These are phyloP conservation scores for Penicillium cataractarum DNA, from an alignment of 495 filamentous ascomycete genomes.

Conservation along the genomic window DNA sequence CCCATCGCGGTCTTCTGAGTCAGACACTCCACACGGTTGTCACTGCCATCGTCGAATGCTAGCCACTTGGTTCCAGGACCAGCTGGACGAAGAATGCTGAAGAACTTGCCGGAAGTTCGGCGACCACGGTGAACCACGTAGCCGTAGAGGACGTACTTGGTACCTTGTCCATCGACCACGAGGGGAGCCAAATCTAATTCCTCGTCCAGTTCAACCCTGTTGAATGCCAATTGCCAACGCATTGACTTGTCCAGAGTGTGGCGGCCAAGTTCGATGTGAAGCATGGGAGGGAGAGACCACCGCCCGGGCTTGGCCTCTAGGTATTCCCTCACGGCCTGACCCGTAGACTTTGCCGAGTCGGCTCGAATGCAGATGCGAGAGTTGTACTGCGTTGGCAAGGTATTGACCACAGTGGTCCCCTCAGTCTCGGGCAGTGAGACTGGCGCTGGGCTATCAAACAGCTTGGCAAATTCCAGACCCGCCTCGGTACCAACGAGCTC, in stretches of 20 bases:
- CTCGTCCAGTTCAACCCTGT: conserved; percentile 60
- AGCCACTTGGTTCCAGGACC: conserved; percentile 62
- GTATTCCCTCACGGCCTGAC: conserved; percentile 37
- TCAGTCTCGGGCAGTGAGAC: conserved; percentile 5
- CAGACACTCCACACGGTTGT: conserved; percentile 58
- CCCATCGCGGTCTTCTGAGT: conserved; percentile 61
- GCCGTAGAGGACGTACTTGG: conserved; percentile 62
- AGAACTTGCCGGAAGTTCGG: conserved; percentile 63
- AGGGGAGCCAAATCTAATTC: conserved; percentile 48
- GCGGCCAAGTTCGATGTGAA: conserved; percentile 63
- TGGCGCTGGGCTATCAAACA: conserved; percentile 49
- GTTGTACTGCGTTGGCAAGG: conserved; percentile 44
- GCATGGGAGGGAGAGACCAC: conserved; percentile 51
- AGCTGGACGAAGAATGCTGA: conserved; percentile 61
- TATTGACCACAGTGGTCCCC: conserved; percentile 26
- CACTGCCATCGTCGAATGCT: conserved; percentile 58
- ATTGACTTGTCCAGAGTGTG: conserved; percentile 55
- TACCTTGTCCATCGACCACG: conserved; percentile 35
- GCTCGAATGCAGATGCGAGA: conserved; percentile 44
- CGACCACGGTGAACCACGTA: conserved; percentile 65
- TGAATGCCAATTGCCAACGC: conserved; percentile 62
- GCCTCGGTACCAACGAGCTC: conserved; percentile 53
- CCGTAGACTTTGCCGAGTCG: conserved; percentile 39
- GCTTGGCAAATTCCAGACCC: conserved; percentile 38
- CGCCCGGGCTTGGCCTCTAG: conserved; percentile 39